Conservation (phyloP, 2,329 filamentous ascomycete species). For the Truncatella angustata region DNA sequence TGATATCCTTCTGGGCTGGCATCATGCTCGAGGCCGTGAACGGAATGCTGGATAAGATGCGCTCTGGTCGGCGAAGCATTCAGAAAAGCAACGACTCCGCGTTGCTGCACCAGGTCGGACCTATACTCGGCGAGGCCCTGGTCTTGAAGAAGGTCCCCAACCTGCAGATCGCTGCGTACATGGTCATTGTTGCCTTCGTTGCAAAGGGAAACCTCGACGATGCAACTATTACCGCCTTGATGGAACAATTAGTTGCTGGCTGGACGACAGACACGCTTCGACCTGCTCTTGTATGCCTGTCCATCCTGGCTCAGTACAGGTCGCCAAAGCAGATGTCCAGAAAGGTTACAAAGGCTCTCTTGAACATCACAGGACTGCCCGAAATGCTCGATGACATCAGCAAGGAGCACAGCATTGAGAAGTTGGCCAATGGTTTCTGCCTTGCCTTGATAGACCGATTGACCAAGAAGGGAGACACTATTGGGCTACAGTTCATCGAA, state of each 20-base stretch:
- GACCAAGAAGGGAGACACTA: slow-evolving; percentile 57
- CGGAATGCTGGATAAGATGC: slow-evolving; percentile 73
- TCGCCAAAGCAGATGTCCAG: slow-evolving; percentile 67
- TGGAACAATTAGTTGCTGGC: slow-evolving; percentile 80
- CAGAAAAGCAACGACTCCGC: slow-evolving; percentile 81
- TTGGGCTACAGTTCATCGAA: slow-evolving; percentile 58
- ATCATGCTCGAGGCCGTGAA: slow-evolving; percentile 83
- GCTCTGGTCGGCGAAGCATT: slow-evolving; percentile 72
- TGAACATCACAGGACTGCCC: slow-evolving; percentile 62
- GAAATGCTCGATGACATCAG: slow-evolving; percentile 60
- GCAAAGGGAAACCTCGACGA: slow-evolving; percentile 80
- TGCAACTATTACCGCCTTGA: slow-evolving; percentile 76
- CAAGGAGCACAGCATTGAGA: slow-evolving; percentile 65
- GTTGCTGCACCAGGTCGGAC: slow-evolving; percentile 62
- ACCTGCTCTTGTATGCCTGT: slow-evolving; percentile 75
- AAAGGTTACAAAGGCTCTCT: slow-evolving; percentile 66
- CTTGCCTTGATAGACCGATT: slow-evolving; percentile 62
- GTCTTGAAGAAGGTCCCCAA: slow-evolving; percentile 73
- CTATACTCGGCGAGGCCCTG: slow-evolving; percentile 76
- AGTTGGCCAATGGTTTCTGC: slow-evolving; percentile 69
- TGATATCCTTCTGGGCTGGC: slow-evolving; percentile 89
- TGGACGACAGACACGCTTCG: slow-evolving; percentile 73
- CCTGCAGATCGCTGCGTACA: slow-evolving; percentile 83
- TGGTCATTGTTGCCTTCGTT: slow-evolving; percentile 83
- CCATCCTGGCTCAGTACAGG: slow-evolving; percentile 78